These are phyloP conservation scores for Boletus tylopilopsis DNA, from an alignment of 768 basidiomycete species.

Conservation along the genomic window DNA sequence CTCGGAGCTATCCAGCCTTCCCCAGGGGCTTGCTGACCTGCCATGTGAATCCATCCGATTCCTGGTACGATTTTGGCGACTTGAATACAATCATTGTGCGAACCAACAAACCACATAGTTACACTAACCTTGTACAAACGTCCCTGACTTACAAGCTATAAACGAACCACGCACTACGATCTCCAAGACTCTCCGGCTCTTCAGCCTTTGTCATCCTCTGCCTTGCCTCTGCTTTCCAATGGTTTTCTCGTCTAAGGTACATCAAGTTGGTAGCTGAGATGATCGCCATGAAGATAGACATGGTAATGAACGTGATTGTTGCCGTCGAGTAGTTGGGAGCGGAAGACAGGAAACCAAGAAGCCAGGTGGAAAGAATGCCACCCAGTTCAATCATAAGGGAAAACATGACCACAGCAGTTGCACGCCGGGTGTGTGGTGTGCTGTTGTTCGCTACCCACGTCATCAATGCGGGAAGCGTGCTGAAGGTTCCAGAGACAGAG, in stretches of 20 bases:
- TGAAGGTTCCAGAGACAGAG: conserved; percentile 48
- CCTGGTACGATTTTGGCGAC: too few species aligned
- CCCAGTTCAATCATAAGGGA: not conserved
- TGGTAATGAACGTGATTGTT: not conserved
- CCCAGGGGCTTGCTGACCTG: too few species aligned
- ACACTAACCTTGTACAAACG: too few species aligned
- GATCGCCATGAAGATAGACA: not conserved
- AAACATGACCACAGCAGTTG: not conserved
- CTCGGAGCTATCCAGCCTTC: too few species aligned
- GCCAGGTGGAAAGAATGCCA: conserved; percentile 1
- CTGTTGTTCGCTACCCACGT: conserved; percentile 4
- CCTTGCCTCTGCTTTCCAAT: conserved; percentile 22
- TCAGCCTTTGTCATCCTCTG: conserved; percentile 27
- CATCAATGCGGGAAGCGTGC: not conserved
- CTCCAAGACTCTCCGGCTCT: conserved; percentile 43
- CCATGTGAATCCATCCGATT: too few species aligned
- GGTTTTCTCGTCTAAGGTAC: not conserved
- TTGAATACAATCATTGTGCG: too few species aligned
- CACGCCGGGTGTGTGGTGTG: not conserved
- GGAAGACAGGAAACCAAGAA: not conserved
- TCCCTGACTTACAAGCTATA: conserved; percentile 37
- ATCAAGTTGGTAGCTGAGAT: not conserved
- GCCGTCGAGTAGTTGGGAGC: not conserved
- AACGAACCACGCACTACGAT: conserved; percentile 52
- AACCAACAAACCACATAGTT: too few species aligned